Evolutionary conservation across 257 asterid species (phyloP), one percentile per base, ranked within the genome.

Genomic region (Forsythia viridissima): DNA sequence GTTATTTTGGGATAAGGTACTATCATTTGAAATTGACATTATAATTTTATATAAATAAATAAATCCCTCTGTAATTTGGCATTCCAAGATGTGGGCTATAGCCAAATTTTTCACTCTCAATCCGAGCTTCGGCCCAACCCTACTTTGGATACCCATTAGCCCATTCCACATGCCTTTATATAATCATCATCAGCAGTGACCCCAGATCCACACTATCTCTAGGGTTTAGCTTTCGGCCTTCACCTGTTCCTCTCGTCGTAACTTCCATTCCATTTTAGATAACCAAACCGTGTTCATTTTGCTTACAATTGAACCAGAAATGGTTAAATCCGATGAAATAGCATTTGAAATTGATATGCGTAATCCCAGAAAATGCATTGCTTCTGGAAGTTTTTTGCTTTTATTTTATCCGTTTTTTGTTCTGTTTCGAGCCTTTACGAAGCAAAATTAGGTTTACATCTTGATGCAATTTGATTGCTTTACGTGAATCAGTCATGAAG

Each of bases 141-240:
- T 4, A 42, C 16, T 21, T 5, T 4, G 4, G 44, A 69, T 68
- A 51, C 80, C 75, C 72, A 71, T 42, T 13, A 63, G 82, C 77
- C 70, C 75, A 66, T 41, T 73, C 42, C 24, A 65, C 16, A n/a
- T 18, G 30, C 41, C 70, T 44, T 7, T 73, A 66, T 73, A 46
- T 39, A 30, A 0, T 44, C 44, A 43, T 4, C 9, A 43, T 21
- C 3, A 3, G 0, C 3, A 3, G 0, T 5, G 2, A 5, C 52
- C 38, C 6, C 51, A 37, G 16, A 0, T 24, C 6, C n/a, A 13
- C 2, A 1, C 52, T 0, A 51, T 8, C 0, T 38, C 59, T 79
- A 79, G 82, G 82, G 82, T 79, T 79, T 48, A 3, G 2, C 12
- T 41, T 13, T 1, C 6, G 12, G 5, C 51, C 13, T 34, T 5